Conservation (phyloP, 371 early-diverging fungal genomes). For the Mortierella sp. region DNA sequence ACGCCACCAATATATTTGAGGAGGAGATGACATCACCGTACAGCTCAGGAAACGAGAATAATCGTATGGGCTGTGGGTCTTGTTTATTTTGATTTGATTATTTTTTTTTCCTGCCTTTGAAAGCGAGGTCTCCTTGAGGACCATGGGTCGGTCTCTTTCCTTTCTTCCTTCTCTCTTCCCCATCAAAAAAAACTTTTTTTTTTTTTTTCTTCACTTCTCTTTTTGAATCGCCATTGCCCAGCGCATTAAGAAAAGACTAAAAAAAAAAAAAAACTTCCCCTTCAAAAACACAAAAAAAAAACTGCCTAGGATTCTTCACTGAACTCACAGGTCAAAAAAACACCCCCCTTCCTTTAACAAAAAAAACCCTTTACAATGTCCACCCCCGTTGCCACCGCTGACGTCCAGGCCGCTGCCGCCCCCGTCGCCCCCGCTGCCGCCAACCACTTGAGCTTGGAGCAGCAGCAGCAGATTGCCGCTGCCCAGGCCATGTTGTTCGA, state of each 20-base stretch:
- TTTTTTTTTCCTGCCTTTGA: not conserved
- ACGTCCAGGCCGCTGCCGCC: no score
- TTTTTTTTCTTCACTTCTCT: slow-evolving; percentile 4
- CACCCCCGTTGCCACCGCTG: no score
- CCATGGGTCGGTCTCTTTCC: not conserved
- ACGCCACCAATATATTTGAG: no score
- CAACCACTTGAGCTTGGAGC: no score
- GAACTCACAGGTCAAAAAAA: slow-evolving; percentile 12
- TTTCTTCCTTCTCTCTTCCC: slow-evolving; percentile 2
- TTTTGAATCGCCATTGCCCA: slow-evolving; percentile 15
- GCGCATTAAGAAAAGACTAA: slow-evolving; percentile 10
- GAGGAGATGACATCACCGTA: not conserved
- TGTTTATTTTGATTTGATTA: slow-evolving; percentile 8
- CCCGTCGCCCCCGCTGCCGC: no score
- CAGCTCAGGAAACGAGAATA: not conserved
- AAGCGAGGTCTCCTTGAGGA: not conserved
- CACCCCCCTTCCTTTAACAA: not conserved
- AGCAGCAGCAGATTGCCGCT: no score
- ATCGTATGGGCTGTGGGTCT: not conserved
- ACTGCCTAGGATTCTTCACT: slow-evolving; percentile 15
- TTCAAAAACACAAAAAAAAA: not conserved
- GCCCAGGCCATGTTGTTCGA: no score
- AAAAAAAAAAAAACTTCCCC: slow-evolving; percentile 1
- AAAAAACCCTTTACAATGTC: not conserved
- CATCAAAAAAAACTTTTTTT: slow-evolving; percentile 10